Evolutionary conservation across 192 early-diverging fungal genomes (phyloP).

Genomic region (Backusella circina): DNA sequence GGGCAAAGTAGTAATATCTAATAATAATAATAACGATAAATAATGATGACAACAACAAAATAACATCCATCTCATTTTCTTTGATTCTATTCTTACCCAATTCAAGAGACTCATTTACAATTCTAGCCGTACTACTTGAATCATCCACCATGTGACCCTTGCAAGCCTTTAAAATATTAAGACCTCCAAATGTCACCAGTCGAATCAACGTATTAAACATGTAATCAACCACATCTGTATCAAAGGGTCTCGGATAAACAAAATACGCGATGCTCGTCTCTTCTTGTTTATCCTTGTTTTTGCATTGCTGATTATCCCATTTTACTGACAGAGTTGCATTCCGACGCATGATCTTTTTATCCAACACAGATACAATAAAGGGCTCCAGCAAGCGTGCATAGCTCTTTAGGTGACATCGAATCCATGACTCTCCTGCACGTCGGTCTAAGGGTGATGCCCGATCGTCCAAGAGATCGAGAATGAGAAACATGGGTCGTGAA

Average conservation of each 20-base stretch:
- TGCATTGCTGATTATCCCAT: constrained; percentile 17
- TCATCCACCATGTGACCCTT: constrained; percentile 11
- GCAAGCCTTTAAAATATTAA: constrained; percentile 36
- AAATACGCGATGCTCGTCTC: constrained; percentile 38
- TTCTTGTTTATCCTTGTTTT: not conserved
- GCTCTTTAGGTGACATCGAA: constrained; percentile 59
- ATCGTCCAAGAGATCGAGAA: constrained; percentile 66
- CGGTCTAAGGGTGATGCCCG: constrained; percentile 47
- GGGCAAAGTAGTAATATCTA: not conserved
- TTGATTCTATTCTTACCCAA: constrained; percentile 9
- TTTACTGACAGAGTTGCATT: constrained; percentile 29
- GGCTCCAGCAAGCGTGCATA: constrained; percentile 62
- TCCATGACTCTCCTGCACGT: constrained; percentile 67
- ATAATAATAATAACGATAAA: not conserved
- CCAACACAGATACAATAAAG: constrained; percentile 44
- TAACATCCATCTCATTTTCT: not conserved
- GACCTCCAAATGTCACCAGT: constrained; percentile 52
- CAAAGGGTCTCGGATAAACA: constrained; percentile 57
- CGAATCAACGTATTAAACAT: constrained; percentile 52
- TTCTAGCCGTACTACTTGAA: not conserved
- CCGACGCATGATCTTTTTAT: constrained; percentile 41
- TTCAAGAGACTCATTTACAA: constrained; percentile 7
- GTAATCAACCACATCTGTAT: constrained; percentile 66
- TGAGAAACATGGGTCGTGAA: constrained; percentile 72
- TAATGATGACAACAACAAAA: not conserved